phyloP scores from a whole-genome alignment of 495 filamentous ascomycete species.

The Symbiotaphrina buchneri region DNA sequence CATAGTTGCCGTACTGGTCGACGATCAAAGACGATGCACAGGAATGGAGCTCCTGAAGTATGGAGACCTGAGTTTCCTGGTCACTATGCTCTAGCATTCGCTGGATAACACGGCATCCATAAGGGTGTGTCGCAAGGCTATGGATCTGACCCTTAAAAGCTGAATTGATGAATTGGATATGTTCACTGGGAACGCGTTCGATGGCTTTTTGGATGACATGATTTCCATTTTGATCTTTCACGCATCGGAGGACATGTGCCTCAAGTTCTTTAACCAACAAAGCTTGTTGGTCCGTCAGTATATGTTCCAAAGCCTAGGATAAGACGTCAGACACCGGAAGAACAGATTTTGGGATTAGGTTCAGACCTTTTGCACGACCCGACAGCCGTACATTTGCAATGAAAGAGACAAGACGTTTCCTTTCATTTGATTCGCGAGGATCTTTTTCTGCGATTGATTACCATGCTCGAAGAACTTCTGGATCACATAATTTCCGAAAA shows the following conservation, averaged over 20 bases:
- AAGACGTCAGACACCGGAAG: conserved; percentile 6
- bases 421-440: conserved; percentile 69
- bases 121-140: conserved; percentile 54
- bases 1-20: conserved; percentile 93
- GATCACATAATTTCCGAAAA: conserved; percentile 96
- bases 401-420: conserved; percentile 60
- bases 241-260: conserved; percentile 51
- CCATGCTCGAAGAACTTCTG: conserved; percentile 97
- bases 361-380: conserved; percentile 80
- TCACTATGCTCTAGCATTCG: conserved; percentile 75
- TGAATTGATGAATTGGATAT: conserved; percentile 77
- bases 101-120: conserved; percentile 88
- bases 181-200: conserved; percentile 56
- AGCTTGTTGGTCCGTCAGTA: conserved; percentile 77
- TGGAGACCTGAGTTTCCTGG: conserved; percentile 38
- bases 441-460: conserved; percentile 79
- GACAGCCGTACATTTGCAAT: conserved; percentile 80
- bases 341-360: conserved; percentile 5
- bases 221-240: conserved; percentile 85
- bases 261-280: conserved; percentile 67
- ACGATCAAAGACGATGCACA: conserved; percentile 51
- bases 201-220: conserved; percentile 95
- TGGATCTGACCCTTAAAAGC: conserved; percentile 67
- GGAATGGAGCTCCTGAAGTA: conserved; percentile 60
- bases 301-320: conserved; percentile 64